A percentile compares a stretch with the other conserved stretches of the same genome.
These are phyloP conservation scores for Leccinum olivaceopallidum DNA, from an alignment of 768 basidiomycete species.

Conservation along the genomic window DNA sequence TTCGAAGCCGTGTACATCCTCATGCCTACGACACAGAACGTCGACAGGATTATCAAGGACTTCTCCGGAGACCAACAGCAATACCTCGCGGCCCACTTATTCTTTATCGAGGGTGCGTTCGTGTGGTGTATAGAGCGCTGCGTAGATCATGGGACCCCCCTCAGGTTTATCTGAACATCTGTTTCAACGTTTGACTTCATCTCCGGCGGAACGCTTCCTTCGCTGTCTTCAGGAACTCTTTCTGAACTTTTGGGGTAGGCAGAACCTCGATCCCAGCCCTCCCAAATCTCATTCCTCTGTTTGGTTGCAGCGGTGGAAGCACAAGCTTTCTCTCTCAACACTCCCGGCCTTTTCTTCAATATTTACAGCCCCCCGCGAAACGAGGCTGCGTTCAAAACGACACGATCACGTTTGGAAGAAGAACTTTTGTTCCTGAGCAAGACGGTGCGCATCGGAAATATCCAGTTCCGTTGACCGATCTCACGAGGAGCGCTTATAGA, in stretches of 20 bases:
- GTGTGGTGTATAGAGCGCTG: neutral
- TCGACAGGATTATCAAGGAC: constrained; percentile 88
- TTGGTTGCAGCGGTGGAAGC: constrained; percentile 22
- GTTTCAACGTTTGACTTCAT: constrained; percentile 72
- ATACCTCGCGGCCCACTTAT: constrained; percentile 86
- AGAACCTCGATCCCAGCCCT: neutral
- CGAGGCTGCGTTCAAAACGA: constrained; percentile 62
- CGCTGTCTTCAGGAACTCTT: constrained; percentile 82
- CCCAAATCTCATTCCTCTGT: constrained; percentile 1
- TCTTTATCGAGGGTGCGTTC: constrained; percentile 85
- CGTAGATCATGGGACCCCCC: constrained; percentile 2
- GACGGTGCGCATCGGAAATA: constrained; percentile 43
- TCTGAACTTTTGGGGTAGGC: constrained; percentile 90
- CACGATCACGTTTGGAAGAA: constrained; percentile 80
- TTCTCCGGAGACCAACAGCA: constrained; percentile 63
- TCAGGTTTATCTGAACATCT: constrained; percentile 77
- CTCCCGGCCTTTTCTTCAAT: constrained; percentile 83
- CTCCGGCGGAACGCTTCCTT: constrained; percentile 77
- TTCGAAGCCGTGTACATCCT: constrained; percentile 94
- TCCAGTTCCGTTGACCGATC: neutral
- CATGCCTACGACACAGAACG: constrained; percentile 93
- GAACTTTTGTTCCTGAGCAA: constrained; percentile 79
- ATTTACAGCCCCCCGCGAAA: constrained; percentile 83
- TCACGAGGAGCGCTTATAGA: constrained; percentile 42
- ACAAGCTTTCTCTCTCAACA: constrained; percentile 77